Conservation (phyloP, 2,329 filamentous ascomycete species). For the Nemania sp. region DNA sequence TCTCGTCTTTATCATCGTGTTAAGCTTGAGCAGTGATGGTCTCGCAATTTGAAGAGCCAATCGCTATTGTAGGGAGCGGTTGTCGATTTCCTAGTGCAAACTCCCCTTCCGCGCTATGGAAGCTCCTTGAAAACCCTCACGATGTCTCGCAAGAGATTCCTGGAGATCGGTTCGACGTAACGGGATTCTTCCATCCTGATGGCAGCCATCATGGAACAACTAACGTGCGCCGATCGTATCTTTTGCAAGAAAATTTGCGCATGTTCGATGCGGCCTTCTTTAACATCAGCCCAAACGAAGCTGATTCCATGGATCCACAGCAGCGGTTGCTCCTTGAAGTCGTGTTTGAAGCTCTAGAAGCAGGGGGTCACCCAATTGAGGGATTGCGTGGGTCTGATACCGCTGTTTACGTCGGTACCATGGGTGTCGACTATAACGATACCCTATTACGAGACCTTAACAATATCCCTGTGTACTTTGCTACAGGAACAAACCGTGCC, state of each 20-base stretch:
- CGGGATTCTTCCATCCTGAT: constrained; percentile 7
- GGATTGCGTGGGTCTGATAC: constrained; percentile 8
- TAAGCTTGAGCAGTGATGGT: too few species aligned
- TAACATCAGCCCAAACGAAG: constrained; percentile 7
- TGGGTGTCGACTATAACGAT: constrained; percentile 7
- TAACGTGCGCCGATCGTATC: constrained; percentile 10
- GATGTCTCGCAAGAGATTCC: constrained; percentile 4
- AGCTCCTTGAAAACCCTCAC: neutral
- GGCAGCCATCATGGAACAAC: constrained; percentile 2
- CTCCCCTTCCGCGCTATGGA: neutral
- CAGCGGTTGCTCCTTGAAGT: constrained; percentile 15
- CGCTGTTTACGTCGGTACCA: constrained; percentile 7
- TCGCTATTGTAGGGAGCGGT: constrained; percentile 13
- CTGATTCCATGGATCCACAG: constrained; percentile 16
- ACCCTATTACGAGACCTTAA: neutral
- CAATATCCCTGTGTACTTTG: constrained; percentile 21
- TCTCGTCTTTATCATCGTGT: too few species aligned
- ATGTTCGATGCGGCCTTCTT: constrained; percentile 20
- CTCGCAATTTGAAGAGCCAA: neutral
- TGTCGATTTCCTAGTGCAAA: constrained; percentile 7
- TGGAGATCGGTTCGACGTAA: neutral
- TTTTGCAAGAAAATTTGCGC: constrained; percentile 4
- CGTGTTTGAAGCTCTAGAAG: constrained; percentile 9
- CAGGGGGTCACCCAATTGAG: neutral
- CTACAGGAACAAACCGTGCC: constrained; percentile 32